A percentile compares a stretch with the other conserved stretches of the same genome.
phyloP scores from a whole-genome alignment of 495 filamentous ascomycete genomes.

The Thozetella sp. region DNA sequence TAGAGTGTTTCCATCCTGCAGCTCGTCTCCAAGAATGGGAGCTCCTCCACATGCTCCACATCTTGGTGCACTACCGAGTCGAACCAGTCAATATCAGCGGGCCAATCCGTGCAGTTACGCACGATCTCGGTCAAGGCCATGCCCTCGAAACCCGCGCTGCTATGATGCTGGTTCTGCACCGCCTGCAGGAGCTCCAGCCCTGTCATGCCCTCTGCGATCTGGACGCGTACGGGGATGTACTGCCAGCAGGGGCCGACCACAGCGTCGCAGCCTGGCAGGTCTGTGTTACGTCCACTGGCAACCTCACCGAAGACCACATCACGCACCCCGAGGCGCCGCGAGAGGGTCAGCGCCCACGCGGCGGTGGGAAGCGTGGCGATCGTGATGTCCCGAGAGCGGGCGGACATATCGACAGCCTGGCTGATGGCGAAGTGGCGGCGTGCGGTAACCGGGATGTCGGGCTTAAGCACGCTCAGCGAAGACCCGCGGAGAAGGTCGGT shows the following conservation, averaged over 20 bases:
- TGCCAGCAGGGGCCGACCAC: slow-evolving; percentile 48
- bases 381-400: slow-evolving; percentile 50
- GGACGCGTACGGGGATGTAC: slow-evolving; percentile 38
- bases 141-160: slow-evolving; percentile 32
- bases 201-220: slow-evolving; percentile 23
- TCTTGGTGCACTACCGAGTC: slow-evolving; percentile 49
- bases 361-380: slow-evolving; percentile 59
- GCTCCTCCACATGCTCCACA: slow-evolving; percentile 39
- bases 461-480: slow-evolving; percentile 44
- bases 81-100: slow-evolving; percentile 28
- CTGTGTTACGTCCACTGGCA: slow-evolving; percentile 58
- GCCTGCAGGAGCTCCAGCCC: slow-evolving; percentile 27
- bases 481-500: slow-evolving; percentile 52
- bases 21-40: slow-evolving; percentile 25
- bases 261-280: slow-evolving; percentile 42
- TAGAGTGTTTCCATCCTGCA: slow-evolving; percentile 42
- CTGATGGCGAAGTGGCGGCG: slow-evolving; percentile 33
- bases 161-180: slow-evolving; percentile 38
- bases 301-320: slow-evolving; percentile 67
- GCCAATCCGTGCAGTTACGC: slow-evolving; percentile 20
- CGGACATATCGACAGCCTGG: slow-evolving; percentile 42
- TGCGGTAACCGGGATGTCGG: slow-evolving; percentile 22
- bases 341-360: slow-evolving; percentile 63
- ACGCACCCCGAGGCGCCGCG: slow-evolving; percentile 40
- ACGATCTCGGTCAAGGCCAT: slow-evolving; percentile 37